Evolutionary conservation across 768 basidiomycete species (phyloP).

Genomic region (Lactarius quietus): DNA sequence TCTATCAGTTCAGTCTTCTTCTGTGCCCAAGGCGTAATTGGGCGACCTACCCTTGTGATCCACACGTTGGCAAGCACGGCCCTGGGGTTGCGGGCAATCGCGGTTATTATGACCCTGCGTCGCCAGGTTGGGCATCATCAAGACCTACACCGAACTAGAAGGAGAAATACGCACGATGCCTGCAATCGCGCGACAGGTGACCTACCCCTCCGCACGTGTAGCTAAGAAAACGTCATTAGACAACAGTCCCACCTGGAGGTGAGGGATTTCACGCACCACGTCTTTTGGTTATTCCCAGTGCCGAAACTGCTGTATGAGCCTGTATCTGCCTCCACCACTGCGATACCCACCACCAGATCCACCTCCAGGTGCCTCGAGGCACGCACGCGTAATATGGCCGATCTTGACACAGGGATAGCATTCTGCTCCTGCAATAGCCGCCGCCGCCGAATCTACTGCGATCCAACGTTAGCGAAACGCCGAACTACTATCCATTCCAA

Average conservation of each 20-base stretch:
- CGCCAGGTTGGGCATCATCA: not conserved
- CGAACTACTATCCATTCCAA: no score
- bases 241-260: no score
- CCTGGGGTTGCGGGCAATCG: slow-evolving; percentile 82
- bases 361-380: slow-evolving; percentile 52
- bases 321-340: no score
- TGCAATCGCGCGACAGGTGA: slow-evolving; percentile 83
- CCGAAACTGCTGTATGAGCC: slow-evolving; percentile 38
- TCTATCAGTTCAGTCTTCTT: not conserved
- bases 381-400: slow-evolving; percentile 82
- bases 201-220: slow-evolving; percentile 88
- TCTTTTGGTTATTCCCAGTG: slow-evolving; percentile 43
- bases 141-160: not conserved
- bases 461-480: no score
- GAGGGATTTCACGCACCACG: no score
- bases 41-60: slow-evolving; percentile 65
- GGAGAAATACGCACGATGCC: slow-evolving; percentile 53
- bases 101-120: slow-evolving; percentile 76
- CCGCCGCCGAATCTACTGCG: no score
- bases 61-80: slow-evolving; percentile 82
- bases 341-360: slow-evolving; percentile 27
- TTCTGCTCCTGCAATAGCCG: no score
- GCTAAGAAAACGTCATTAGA: slow-evolving; percentile 38
- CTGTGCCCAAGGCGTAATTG: no score
- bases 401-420: slow-evolving; percentile 85